Evolutionary conservation across 495 filamentous ascomycete species (phyloP).

Genomic region (Trichodelitschia bisporula): DNA sequence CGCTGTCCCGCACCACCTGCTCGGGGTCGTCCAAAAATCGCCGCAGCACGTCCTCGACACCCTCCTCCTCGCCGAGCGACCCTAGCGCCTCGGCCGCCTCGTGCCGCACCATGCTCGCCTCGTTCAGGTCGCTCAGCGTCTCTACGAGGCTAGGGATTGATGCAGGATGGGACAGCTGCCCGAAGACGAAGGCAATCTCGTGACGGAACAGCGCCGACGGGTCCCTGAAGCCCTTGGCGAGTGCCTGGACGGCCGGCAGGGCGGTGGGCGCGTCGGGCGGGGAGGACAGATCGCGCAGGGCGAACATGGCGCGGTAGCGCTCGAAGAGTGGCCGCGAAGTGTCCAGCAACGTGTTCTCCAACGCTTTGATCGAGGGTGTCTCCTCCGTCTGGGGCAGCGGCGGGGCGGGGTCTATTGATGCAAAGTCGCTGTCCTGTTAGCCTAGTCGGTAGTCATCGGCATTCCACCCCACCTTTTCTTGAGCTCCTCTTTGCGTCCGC

Average conservation of each 20-base stretch:
- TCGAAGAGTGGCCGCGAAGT: conserved; percentile 59
- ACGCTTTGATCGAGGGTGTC: conserved; percentile 31
- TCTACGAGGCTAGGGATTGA: conserved; percentile 71
- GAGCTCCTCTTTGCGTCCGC: conserved; percentile 45
- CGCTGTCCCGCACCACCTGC: conserved; percentile 79
- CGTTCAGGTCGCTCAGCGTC: conserved; percentile 49
- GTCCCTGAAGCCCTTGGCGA: conserved; percentile 73
- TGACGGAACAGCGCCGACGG: conserved; percentile 87
- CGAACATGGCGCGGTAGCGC: conserved; percentile 95
- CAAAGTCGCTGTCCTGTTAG: conserved; percentile 45
- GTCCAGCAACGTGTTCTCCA: conserved; percentile 57
- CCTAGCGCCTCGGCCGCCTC: conserved; percentile 96
- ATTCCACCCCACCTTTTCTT: conserved; percentile 37
- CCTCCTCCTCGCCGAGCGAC: conserved; percentile 78
- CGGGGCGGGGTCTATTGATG: conserved; percentile 87
- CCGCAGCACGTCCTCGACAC: conserved; percentile 66
- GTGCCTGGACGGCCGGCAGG: conserved; percentile 52
- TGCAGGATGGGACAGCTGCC: conserved; percentile 86
- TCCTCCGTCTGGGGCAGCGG: conserved; percentile 39
- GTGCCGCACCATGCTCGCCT: conserved; percentile 89
- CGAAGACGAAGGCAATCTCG: conserved; percentile 96
- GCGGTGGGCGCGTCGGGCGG: conserved; percentile 77
- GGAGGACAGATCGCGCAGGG: conserved; percentile 75
- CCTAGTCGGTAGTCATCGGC: no score
- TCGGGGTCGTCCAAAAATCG: conserved; percentile 74